Conservation (phyloP, 371 early-diverging fungal genomes). For the Zychaea mexicana region DNA sequence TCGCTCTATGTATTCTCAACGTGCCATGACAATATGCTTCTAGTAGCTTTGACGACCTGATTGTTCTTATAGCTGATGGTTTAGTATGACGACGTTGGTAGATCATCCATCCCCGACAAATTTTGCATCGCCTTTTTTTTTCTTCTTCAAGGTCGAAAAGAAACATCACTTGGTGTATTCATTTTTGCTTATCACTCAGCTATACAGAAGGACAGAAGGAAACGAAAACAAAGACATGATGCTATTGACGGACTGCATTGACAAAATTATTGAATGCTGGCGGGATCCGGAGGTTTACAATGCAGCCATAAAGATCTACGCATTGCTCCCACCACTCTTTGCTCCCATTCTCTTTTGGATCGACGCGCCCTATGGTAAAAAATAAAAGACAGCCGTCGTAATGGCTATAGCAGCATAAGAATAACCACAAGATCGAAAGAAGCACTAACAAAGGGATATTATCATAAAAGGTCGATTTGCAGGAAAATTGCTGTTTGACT, state of each 20-base stretch:
- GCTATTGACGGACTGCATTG: slow-evolving; percentile 2
- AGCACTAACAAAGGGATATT: neutral
- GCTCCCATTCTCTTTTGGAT: slow-evolving; percentile 14
- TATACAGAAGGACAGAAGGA: no score
- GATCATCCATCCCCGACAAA: no score
- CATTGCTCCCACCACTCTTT: slow-evolving; percentile 4
- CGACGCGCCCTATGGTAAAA: slow-evolving; percentile 31
- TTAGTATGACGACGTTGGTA: no score
- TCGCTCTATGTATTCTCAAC: no score
- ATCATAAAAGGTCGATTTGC: slow-evolving; percentile 4
- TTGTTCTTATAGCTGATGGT: no score
- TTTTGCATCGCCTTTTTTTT: no score
- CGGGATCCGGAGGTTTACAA: slow-evolving; percentile 14
- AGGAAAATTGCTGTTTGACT: slow-evolving; percentile 8
- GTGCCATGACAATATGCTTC: no score
- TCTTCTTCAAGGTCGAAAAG: no score
- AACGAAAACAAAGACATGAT: neutral
- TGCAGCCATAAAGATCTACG: slow-evolving; percentile 9
- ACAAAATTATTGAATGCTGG: slow-evolving; percentile 9
- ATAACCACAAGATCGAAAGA: neutral
- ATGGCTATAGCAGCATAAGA: neutral
- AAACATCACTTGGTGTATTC: no score
- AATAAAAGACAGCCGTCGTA: neutral
- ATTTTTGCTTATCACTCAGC: no score
- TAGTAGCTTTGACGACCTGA: no score